These are phyloP conservation scores for Trichoderma koningii DNA, from an alignment of 2,329 filamentous ascomycete genomes.

Conservation along the genomic window DNA sequence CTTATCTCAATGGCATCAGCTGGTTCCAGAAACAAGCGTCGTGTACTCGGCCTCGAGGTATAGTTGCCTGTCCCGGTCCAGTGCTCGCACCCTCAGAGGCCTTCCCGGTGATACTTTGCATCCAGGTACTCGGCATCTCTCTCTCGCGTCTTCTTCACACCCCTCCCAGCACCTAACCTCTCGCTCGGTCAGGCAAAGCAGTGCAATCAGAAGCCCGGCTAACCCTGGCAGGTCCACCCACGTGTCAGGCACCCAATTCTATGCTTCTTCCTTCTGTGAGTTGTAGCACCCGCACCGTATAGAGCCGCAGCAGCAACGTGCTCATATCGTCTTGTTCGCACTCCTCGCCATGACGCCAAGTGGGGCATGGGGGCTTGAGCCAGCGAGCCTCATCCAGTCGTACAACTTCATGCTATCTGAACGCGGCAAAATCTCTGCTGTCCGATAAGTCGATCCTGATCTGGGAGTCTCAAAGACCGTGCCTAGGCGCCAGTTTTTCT, in stretches of 20 bases:
- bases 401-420: slow-evolving; percentile 27
- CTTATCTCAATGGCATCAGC: slow-evolving; percentile 20
- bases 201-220: slow-evolving; percentile 8
- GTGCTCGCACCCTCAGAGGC: not conserved
- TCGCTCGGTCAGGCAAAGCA: slow-evolving; percentile 9
- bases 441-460: slow-evolving; percentile 29
- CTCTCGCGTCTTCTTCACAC: not conserved
- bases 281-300: not conserved
- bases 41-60: slow-evolving; percentile 16
- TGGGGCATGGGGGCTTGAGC: slow-evolving; percentile 28
- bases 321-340: slow-evolving; percentile 23
- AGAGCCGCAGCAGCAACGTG: not conserved
- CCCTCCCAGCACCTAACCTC: slow-evolving; percentile 4
- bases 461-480: slow-evolving; percentile 7
- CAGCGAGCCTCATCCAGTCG: slow-evolving; percentile 29
- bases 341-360: slow-evolving; percentile 25
- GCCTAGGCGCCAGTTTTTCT: slow-evolving; percentile 15
- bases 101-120: not conserved
- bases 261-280: slow-evolving; percentile 8
- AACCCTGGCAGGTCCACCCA: slow-evolving; percentile 31
- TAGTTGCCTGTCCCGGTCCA: not conserved
- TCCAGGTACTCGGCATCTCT: not conserved
- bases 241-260: slow-evolving; percentile 29
- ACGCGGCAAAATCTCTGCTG: slow-evolving; percentile 21
- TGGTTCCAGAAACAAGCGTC: slow-evolving; percentile 3